Evolutionary conservation across 1,284 basidiomycete genomes (phyloP).

Genomic region (Leccinum solheimii): DNA sequence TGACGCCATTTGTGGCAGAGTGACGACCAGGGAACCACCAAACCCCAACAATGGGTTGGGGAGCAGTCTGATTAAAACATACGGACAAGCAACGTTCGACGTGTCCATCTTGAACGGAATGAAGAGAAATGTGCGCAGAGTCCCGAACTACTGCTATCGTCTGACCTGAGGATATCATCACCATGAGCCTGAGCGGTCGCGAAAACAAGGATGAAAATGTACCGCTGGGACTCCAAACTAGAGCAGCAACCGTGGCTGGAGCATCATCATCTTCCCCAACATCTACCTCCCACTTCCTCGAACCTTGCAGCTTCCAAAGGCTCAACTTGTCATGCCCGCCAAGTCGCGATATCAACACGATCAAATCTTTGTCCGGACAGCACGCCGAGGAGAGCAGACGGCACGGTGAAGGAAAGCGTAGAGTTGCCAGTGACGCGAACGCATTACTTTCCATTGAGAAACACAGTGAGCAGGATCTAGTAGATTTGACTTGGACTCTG

Average conservation of each 20-base stretch:
- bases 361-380: conserved; percentile 81
- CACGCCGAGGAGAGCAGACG: conserved; percentile 65
- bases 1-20: conserved; percentile 40
- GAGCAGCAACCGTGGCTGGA: conserved; percentile 51
- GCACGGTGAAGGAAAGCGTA: conserved; percentile 55
- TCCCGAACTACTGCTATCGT: conserved; percentile 71
- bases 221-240: conserved; percentile 84
- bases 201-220: conserved; percentile 22
- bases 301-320: conserved; percentile 77
- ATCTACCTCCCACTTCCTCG: conserved; percentile 78
- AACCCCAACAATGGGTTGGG: conserved; percentile 45
- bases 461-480: not conserved
- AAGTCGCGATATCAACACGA: conserved; percentile 63
- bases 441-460: conserved; percentile 45
- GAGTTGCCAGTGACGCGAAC: conserved; percentile 57
- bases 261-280: conserved; percentile 47
- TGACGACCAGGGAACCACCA: conserved; percentile 72
- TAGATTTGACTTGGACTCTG: conserved; percentile 2
- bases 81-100: conserved; percentile 49
- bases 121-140: conserved; percentile 64
- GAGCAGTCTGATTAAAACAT: conserved; percentile 20
- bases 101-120: conserved; percentile 74
- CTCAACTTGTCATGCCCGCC: conserved; percentile 67
- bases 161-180: conserved; percentile 49
- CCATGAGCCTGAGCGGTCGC: conserved; percentile 10